A percentile compares a stretch with the other conserved stretches of the same genome.
These are phyloP conservation scores for Fusarium albosuccineum DNA, from an alignment of 2,329 filamentous ascomycete genomes.

Conservation along the genomic window DNA sequence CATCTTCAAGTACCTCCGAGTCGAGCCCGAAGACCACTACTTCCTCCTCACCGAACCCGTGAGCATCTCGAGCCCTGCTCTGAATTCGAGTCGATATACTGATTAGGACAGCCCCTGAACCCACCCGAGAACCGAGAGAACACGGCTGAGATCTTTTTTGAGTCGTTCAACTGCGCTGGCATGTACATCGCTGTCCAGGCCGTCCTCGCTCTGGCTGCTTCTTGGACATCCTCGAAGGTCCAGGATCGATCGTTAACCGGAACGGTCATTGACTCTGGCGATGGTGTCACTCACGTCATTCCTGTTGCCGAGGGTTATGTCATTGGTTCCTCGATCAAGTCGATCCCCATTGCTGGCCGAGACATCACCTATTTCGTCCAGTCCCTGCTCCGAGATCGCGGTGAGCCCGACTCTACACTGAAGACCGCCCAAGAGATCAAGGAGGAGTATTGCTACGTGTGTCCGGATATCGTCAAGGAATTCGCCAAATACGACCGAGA, in stretches of 20 bases:
- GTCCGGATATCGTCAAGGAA: slow-evolving; percentile 98
- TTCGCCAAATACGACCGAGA: slow-evolving; percentile 95
- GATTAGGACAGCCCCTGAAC: slow-evolving; percentile 80
- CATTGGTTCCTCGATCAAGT: slow-evolving; percentile 99
- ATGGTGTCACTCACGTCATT: slow-evolving; percentile 99
- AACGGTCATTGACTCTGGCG: slow-evolving; percentile 98
- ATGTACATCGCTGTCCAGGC: slow-evolving; percentile 99
- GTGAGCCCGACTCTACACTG: slow-evolving; percentile 94
- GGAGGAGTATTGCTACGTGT: slow-evolving; percentile 98
- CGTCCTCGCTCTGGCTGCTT: slow-evolving; percentile 94
- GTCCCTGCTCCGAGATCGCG: slow-evolving; percentile 92
- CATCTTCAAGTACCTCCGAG: slow-evolving; percentile 98
- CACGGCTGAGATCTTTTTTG: slow-evolving; percentile 99
- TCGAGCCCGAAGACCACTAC: slow-evolving; percentile 98
- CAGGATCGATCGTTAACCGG: slow-evolving; percentile 95
- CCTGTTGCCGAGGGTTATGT: slow-evolving; percentile 99
- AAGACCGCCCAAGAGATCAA: slow-evolving; percentile 99
- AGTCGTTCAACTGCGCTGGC: slow-evolving; percentile 99
- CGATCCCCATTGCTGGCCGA: slow-evolving; percentile 95
- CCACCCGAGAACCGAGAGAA: slow-evolving; percentile 99
- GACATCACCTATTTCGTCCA: slow-evolving; percentile 99
- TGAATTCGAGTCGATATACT: slow-evolving; percentile 25
- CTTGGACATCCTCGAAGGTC: slow-evolving; percentile 98
- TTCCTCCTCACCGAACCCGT: slow-evolving; percentile 98
- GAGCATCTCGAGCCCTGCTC: slow-evolving; percentile 52